Conservation (phyloP, 2,329 filamentous ascomycete species). For the Aureobasidium uvarum region DNA sequence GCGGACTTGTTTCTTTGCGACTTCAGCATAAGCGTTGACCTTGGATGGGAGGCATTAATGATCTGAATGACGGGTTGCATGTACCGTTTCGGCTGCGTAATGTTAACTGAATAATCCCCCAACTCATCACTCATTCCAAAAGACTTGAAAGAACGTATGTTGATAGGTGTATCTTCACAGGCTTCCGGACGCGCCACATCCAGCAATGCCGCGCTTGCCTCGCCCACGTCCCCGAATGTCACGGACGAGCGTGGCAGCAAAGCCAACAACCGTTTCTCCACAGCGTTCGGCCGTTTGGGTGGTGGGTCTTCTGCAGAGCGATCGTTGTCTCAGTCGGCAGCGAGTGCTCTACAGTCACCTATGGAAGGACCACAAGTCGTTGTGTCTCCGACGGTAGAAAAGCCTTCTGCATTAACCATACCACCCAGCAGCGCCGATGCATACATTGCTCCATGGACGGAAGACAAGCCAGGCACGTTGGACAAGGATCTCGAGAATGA, state of each 20-base stretch:
- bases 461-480: conserved; percentile 3
- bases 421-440: background rate
- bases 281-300: conserved; percentile 20
- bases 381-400: background rate
- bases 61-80: conserved; percentile 21
- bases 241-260: conserved; percentile 25
- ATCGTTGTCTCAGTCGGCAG: conserved; percentile 2
- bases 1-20: conserved; percentile 14
- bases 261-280: conserved; percentile 25
- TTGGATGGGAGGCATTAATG: conserved; percentile 25
- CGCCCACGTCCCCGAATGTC: conserved; percentile 5
- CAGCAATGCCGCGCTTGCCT: conserved; percentile 23
- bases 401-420: background rate
- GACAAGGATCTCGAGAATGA: conserved; percentile 22
- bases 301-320: background rate
- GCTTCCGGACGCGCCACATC: conserved; percentile 19
- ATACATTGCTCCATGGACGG: conserved; percentile 23
- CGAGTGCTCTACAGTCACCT: background rate
- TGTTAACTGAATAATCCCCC: conserved; percentile 23
- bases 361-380: conserved; percentile 1
- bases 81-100: conserved; percentile 24
- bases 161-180: conserved; percentile 24
- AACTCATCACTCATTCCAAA: conserved; percentile 4
- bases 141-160: conserved; percentile 24
- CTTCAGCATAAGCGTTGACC: conserved; percentile 25